Percentiles rank a stretch among this genome's conserved stretches.
Conservation (phyloP, 2,329 filamentous ascomycete species). For the Colletotrichum zoysiae region DNA sequence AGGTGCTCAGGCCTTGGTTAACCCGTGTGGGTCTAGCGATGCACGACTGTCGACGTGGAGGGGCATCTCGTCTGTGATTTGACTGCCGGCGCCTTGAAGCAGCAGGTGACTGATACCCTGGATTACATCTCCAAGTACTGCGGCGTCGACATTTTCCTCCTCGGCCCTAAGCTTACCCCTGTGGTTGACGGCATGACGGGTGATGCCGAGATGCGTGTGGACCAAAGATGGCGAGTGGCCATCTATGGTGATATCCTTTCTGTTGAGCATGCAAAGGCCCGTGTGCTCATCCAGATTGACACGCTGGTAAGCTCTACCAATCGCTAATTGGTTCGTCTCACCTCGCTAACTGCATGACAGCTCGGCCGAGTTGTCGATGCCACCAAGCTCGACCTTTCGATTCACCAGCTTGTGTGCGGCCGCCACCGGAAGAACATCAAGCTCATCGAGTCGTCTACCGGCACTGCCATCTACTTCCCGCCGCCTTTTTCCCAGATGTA, state of each 20-base stretch:
- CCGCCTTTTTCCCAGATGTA: conserved; percentile 93
- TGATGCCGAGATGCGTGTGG: conserved; percentile 84
- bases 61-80: conserved; percentile 88
- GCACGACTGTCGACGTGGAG: conserved; percentile 93
- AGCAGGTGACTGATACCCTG: conserved; percentile 84
- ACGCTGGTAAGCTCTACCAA: conserved; percentile 73
- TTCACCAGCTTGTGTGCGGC: conserved; percentile 93
- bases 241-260: conserved; percentile 97
- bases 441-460: conserved; percentile 93
- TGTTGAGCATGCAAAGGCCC: conserved; percentile 95
- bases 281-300: conserved; percentile 97
- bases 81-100: conserved; percentile 72
- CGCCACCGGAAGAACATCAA: conserved; percentile 98
- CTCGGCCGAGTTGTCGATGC: conserved; percentile 81
- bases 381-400: conserved; percentile 84
- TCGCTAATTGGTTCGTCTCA: background rate
- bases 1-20: conserved; percentile 41
- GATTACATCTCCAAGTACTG: conserved; percentile 89
- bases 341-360: conserved; percentile 54
- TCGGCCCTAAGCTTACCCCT: conserved; percentile 88
- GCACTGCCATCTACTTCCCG: conserved; percentile 98
- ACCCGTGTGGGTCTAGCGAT: conserved; percentile 74
- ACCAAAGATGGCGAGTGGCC: conserved; percentile 90
- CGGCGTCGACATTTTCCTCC: conserved; percentile 95
- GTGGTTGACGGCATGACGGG: conserved; percentile 81